Evolutionary conservation across 2,329 filamentous ascomycete genomes (phyloP).

Genomic region (Penicillium sp.): DNA sequence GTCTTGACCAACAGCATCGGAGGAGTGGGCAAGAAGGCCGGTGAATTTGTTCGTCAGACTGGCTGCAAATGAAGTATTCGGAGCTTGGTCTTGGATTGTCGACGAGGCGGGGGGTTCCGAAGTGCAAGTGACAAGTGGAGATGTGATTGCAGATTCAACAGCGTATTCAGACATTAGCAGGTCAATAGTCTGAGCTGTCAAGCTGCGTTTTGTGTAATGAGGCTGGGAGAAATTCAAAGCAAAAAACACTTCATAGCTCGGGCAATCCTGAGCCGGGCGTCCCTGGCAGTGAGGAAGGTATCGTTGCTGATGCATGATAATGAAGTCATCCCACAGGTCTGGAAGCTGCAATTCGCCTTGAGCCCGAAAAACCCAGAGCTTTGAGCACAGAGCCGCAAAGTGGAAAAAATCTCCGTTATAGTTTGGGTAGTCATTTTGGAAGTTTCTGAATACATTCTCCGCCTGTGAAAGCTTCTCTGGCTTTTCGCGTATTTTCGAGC

Average conservation of each 20-base stretch:
- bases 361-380: conserved; percentile 30
- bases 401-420: conserved; percentile 37
- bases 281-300: conserved; percentile 34
- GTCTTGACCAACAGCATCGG: conserved; percentile 8
- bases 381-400: conserved; percentile 37
- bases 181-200: conserved; percentile 31
- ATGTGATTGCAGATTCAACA: conserved; percentile 4
- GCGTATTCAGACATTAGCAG: conserved; percentile 24
- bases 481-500: conserved; percentile 20
- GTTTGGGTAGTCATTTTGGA: conserved; percentile 35
- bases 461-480: conserved; percentile 20
- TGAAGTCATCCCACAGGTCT: conserved; percentile 44
- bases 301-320: conserved; percentile 37
- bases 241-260: conserved; percentile 39
- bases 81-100: neutral
- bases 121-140: conserved; percentile 2
- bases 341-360: conserved; percentile 30
- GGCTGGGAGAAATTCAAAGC: conserved; percentile 27
- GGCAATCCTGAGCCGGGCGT: conserved; percentile 22
- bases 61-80: conserved; percentile 22
- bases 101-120: neutral
- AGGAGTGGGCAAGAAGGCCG: conserved; percentile 22
- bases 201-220: conserved; percentile 33
- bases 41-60: conserved; percentile 25
- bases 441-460: conserved; percentile 32